phyloP scores from a whole-genome alignment of 768 basidiomycete species.

The Suillus alpinus region DNA sequence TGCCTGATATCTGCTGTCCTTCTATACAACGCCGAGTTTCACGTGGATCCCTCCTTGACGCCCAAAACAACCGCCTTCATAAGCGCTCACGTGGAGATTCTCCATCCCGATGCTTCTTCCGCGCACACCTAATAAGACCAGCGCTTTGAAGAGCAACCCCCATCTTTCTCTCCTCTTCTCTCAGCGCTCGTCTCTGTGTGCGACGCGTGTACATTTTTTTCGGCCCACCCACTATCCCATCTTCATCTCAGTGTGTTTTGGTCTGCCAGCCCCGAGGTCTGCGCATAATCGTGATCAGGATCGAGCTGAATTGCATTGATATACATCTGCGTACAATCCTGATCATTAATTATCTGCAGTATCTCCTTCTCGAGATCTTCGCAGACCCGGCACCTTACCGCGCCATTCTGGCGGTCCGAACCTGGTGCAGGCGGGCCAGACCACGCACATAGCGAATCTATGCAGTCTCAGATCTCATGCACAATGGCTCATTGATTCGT shows the following conservation, averaged over 20 bases:
- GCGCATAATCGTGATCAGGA: not conserved
- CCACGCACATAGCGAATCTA: not conserved
- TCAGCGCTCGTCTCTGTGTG: not conserved
- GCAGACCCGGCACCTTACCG: not conserved
- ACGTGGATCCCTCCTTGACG: not conserved
- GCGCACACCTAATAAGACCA: not conserved
- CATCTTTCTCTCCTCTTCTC: not conserved
- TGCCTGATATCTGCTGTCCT: conserved; percentile 9
- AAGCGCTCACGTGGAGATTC: not conserved
- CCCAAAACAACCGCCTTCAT: not conserved
- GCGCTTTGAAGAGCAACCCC: not conserved
- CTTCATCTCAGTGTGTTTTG: not conserved
- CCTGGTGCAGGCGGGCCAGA: too few relatives aligned
- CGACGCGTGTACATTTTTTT: not conserved
- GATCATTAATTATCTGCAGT: not conserved
- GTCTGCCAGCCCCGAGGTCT: not conserved
- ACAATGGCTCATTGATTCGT: not conserved
- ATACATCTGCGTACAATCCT: too few relatives aligned
- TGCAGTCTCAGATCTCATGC: not conserved
- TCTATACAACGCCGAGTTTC: not conserved
- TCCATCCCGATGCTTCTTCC: not conserved
- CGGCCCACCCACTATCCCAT: not conserved
- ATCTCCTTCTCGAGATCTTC: not conserved
- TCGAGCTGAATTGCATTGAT: too few relatives aligned
- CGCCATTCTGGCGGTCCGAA: not conserved